Evolutionary conservation across 2,329 filamentous ascomycete species (phyloP).

Genomic region (Aspergillus sp.): DNA sequence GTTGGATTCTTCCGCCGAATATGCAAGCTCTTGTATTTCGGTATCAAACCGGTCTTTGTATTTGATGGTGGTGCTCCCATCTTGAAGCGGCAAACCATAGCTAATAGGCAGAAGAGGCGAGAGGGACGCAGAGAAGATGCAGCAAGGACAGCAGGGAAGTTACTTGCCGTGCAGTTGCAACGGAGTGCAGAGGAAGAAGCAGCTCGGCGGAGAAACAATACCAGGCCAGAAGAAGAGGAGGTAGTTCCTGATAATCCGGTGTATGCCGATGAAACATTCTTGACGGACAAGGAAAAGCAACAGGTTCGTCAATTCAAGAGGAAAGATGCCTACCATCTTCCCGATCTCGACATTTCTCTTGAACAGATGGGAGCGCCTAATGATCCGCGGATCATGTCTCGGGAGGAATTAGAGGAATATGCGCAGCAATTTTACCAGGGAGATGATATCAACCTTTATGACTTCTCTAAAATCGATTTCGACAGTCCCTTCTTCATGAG

Average conservation of each 20-base stretch:
- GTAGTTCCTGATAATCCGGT: slow-evolving; percentile 69
- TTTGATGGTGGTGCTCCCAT: slow-evolving; percentile 92
- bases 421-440: slow-evolving; percentile 85
- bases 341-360: slow-evolving; percentile 69
- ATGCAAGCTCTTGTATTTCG: slow-evolving; percentile 94
- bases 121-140: slow-evolving; percentile 93
- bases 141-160: slow-evolving; percentile 76
- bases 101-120: slow-evolving; percentile 64
- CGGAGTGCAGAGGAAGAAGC: slow-evolving; percentile 78
- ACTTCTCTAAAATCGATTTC: slow-evolving; percentile 98
- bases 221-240: slow-evolving; percentile 51
- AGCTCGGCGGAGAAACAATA: slow-evolving; percentile 50
- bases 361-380: slow-evolving; percentile 81
- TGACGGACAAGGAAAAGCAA: slow-evolving; percentile 67
- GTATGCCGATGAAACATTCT: slow-evolving; percentile 82
- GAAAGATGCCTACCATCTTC: slow-evolving; percentile 91
- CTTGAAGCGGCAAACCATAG: slow-evolving; percentile 86
- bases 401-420: slow-evolving; percentile 89
- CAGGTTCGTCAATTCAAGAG: slow-evolving; percentile 74
- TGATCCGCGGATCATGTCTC: slow-evolving; percentile 91
- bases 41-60: slow-evolving; percentile 93
- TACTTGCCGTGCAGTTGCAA: slow-evolving; percentile 92
- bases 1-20: slow-evolving; percentile 97
- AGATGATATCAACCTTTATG: slow-evolving; percentile 81
- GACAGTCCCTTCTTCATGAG: slow-evolving; percentile 92